Conservation (phyloP, 192 early-diverging fungal species). For the Coemansia sp. region DNA sequence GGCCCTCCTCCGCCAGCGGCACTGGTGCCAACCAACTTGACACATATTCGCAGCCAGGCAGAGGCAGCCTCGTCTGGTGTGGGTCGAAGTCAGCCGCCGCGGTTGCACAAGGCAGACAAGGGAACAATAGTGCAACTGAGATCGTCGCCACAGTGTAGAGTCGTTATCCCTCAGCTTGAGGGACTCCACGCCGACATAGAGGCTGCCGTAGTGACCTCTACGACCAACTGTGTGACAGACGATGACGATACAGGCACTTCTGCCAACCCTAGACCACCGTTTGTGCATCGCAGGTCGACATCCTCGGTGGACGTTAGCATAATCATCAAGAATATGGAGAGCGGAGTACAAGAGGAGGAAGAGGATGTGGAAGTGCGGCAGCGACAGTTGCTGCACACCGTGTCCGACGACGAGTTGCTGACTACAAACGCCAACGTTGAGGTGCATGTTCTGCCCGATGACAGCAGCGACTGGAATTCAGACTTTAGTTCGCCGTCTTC, state of each 20-base stretch:
- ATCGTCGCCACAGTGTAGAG: conserved; percentile 43
- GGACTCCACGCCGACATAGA: conserved; percentile 39
- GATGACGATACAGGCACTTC: not conserved
- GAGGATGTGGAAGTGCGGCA: conserved; percentile 1
- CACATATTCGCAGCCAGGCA: conserved; percentile 6
- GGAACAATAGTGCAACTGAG: conserved; percentile 59
- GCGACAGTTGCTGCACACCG: conserved; percentile 24
- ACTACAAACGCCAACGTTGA: conserved; percentile 32
- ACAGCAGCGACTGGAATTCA: conserved; percentile 60
- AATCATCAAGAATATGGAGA: conserved; percentile 33
- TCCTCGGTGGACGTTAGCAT: conserved; percentile 40
- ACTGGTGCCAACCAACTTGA: not conserved
- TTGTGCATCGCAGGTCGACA: conserved; percentile 39
- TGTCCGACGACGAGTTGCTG: conserved; percentile 47
- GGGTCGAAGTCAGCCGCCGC: conserved; percentile 24
- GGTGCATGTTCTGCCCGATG: conserved; percentile 50
- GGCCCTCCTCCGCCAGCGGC: conserved; percentile 33
- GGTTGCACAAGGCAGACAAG: conserved; percentile 50
- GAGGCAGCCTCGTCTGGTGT: not conserved
- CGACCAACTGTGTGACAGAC: conserved; percentile 1
- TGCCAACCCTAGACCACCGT: not conserved
- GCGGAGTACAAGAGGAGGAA: conserved; percentile 19
- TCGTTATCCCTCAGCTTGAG: conserved; percentile 44
- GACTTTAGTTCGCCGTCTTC: conserved; percentile 60
- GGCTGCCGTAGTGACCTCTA: not conserved